phyloP scores from a whole-genome alignment of 163 green algal species.

The Chlorella variabilis region DNA sequence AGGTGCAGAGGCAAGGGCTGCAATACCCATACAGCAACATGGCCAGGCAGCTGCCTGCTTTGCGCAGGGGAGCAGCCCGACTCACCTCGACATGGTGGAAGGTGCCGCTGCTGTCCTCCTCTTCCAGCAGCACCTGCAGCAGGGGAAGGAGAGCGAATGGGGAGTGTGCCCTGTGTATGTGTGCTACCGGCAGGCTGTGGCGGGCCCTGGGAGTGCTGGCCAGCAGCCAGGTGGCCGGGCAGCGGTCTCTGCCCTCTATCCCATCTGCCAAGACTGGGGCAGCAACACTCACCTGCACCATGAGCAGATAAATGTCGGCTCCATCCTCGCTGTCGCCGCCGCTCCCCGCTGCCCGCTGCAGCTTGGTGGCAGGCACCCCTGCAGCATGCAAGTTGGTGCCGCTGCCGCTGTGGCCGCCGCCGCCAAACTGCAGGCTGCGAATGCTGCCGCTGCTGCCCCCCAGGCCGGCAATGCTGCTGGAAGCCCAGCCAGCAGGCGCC shows the following conservation, averaged over 20 bases:
- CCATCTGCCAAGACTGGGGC: too few relatives aligned
- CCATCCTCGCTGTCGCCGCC: neutral
- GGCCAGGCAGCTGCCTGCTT: too few relatives aligned
- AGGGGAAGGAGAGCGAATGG: neutral
- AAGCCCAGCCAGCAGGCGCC: neutral
- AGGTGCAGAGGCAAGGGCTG: neutral
- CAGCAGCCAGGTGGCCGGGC: too few relatives aligned
- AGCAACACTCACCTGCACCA: slow-evolving; percentile 61
- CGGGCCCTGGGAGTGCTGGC: too few relatives aligned
- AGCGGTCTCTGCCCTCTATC: too few relatives aligned
- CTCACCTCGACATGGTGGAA: slow-evolving; percentile 15
- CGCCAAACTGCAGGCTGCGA: slow-evolving; percentile 21
- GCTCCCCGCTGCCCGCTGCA: neutral
- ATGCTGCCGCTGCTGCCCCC: neutral
- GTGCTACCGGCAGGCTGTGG: too few relatives aligned
- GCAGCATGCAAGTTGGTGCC: neutral
- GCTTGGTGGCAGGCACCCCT: neutral
- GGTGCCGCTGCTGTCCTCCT: slow-evolving; percentile 4
- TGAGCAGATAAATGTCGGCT: slow-evolving; percentile 57
- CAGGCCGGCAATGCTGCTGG: neutral
- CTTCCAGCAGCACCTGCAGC: slow-evolving; percentile 51
- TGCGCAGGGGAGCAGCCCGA: too few relatives aligned
- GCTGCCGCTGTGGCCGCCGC: neutral
- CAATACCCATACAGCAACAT: too few relatives aligned
- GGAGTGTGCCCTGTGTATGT: too few relatives aligned